phyloP scores from a whole-genome alignment of 441 rosid species.

The Macaranga tanarius region DNA sequence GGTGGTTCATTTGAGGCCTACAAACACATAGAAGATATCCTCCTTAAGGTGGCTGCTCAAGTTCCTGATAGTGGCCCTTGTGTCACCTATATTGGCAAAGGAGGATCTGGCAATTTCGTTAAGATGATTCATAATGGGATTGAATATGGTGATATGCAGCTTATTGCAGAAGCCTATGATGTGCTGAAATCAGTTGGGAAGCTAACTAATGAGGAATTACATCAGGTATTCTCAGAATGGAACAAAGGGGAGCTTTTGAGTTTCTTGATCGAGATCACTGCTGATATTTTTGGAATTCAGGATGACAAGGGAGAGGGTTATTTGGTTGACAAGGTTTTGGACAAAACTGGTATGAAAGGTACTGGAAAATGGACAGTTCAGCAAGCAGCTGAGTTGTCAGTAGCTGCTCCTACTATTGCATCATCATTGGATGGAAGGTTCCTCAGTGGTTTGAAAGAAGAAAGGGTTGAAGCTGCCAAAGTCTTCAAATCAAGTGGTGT shows the following conservation, averaged over 20 bases:
- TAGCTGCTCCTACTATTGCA: constrained; percentile 95
- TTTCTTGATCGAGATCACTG: constrained; percentile 90
- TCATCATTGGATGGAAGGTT: constrained; percentile 87
- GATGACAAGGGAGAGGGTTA: constrained; percentile 83
- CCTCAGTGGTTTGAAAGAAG: constrained; percentile 88
- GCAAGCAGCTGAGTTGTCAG: constrained; percentile 92
- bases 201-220: constrained; percentile 69
- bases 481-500: constrained; percentile 75
- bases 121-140: constrained; percentile 38
- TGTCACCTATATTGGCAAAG: constrained; percentile 33
- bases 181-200: constrained; percentile 84
- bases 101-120: constrained; percentile 39
- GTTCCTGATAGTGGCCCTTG: constrained; percentile 39
- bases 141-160: constrained; percentile 72
- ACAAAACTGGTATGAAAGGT: constrained; percentile 97
- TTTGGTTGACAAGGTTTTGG: constrained; percentile 91
- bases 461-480: constrained; percentile 77
- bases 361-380: constrained; percentile 98
- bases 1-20: constrained; percentile 37
- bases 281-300: constrained; percentile 79
- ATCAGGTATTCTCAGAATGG: constrained; percentile 75
- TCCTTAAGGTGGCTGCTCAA: constrained; percentile 37
- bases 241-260: constrained; percentile 92
- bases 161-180: constrained; percentile 92
- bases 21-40: constrained; percentile 31